Percentiles rank a stretch among this genome's conserved stretches.
Evolutionary conservation across 352 stramenopile species (phyloP).

Genomic region (Phytophthora megakarya): DNA sequence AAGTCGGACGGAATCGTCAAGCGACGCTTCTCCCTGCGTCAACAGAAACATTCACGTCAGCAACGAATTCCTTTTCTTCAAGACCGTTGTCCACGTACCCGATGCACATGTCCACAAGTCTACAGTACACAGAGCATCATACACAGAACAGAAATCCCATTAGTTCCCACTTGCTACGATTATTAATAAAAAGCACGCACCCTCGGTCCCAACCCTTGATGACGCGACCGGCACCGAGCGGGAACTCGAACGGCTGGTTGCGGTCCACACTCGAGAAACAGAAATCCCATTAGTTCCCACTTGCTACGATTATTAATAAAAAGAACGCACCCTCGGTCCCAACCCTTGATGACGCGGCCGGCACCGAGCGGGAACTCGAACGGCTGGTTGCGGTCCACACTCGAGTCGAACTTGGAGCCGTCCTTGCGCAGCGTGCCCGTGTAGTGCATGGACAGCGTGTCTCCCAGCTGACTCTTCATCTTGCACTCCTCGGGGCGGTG

Average conservation of each 20-base stretch:
- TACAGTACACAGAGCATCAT: conserved; percentile 30
- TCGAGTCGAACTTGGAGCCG: conserved; percentile 98
- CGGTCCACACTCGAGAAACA: conserved; percentile 95
- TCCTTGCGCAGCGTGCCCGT: conserved; percentile 95
- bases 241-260: conserved; percentile 94
- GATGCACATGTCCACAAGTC: conserved; percentile 88
- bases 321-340: conserved; percentile 78
- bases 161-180: neutral
- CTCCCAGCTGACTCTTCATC: conserved; percentile 77
- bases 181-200: too few relatives aligned
- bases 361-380: conserved; percentile 95
- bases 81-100: conserved; percentile 49
- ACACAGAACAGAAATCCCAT: conserved; percentile 5
- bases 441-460: conserved; percentile 96
- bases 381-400: conserved; percentile 91
- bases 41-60: conserved; percentile 4
- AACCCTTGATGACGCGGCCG: conserved; percentile 95
- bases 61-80: neutral
- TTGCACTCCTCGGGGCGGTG: conserved; percentile 69
- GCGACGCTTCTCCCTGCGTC: conserved; percentile 81
- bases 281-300: too few relatives aligned
- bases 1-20: conserved; percentile 88
- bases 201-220: conserved; percentile 94
- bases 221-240: conserved; percentile 92
- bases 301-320: too few relatives aligned